Evolutionary conservation across 768 basidiomycete species (phyloP).

Genomic region (Crassisporium funariophilum): DNA sequence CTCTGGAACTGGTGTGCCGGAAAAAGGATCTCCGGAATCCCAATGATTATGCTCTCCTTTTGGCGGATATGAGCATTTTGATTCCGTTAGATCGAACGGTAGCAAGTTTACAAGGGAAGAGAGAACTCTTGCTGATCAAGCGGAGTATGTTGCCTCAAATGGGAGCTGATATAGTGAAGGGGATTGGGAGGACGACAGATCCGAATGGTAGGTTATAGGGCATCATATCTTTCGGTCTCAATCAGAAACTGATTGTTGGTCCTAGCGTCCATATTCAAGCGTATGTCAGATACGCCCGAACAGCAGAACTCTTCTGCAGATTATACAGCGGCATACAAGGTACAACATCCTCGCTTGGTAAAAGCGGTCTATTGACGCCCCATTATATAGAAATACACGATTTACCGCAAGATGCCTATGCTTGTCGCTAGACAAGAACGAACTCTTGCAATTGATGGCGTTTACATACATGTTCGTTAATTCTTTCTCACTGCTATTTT

Average conservation of each 20-base stretch:
- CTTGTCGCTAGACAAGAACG: constrained; percentile 88
- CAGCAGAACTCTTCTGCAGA: constrained; percentile 66
- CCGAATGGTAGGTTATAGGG: constrained; percentile 79
- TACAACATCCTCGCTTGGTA: constrained; percentile 20
- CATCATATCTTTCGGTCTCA: not conserved
- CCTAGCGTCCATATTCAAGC: constrained; percentile 90
- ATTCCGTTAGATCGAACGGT: constrained; percentile 95
- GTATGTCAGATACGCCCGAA: constrained; percentile 74
- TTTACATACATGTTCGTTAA: constrained; percentile 78
- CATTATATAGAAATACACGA: constrained; percentile 73
- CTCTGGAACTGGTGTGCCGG: constrained; percentile 80
- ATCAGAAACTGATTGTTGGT: not conserved
- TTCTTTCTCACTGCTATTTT: not conserved
- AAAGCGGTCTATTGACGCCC: not conserved
- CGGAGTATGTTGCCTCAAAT: constrained; percentile 73
- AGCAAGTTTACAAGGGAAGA: constrained; percentile 88
- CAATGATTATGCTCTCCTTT: constrained; percentile 81
- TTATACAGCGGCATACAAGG: constrained; percentile 86
- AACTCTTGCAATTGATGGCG: constrained; percentile 91
- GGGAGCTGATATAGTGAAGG: constrained; percentile 68
- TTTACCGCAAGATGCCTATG: constrained; percentile 95
- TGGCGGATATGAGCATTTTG: constrained; percentile 68
- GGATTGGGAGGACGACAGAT: constrained; percentile 76
- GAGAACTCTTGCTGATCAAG: constrained; percentile 81
- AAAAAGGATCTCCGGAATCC: constrained; percentile 67